These are phyloP conservation scores for Stemphylium vesicarium DNA, from an alignment of 2,329 filamentous ascomycete genomes.

Conservation along the genomic window DNA sequence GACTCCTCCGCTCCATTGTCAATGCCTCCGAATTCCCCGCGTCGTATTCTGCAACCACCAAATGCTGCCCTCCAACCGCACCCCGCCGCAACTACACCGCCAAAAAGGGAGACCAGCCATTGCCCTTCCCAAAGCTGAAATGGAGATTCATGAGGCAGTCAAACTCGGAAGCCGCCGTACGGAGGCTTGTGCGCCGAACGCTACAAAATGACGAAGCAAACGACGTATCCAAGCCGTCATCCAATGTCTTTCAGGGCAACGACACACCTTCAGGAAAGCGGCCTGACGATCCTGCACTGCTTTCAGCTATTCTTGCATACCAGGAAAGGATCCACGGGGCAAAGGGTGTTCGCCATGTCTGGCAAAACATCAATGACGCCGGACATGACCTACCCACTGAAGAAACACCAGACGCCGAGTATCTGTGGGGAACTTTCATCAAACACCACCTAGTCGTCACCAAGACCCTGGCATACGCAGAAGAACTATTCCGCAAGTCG, in stretches of 20 bases:
- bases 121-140: conserved; percentile 5
- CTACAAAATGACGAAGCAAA: conserved; percentile 15
- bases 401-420: conserved; percentile 47
- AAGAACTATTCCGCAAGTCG: conserved; percentile 49
- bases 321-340: conserved; percentile 51
- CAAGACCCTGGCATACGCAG: conserved; percentile 50
- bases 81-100: conserved; percentile 23
- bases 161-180: conserved; percentile 3
- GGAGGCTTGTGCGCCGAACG: conserved; percentile 14
- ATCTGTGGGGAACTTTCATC: conserved; percentile 56
- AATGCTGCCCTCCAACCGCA: conserved; percentile 23
- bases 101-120: background rate
- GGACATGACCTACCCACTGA: conserved; percentile 50
- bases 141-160: conserved; percentile 25
- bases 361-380: conserved; percentile 48
- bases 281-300: conserved; percentile 26
- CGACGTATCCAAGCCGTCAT: background rate
- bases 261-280: background rate
- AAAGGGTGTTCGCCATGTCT: conserved; percentile 53
- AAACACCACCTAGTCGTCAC: conserved; percentile 44
- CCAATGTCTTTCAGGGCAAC: background rate
- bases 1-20: conserved; percentile 47
- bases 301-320: conserved; percentile 52
- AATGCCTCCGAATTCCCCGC: conserved; percentile 29
- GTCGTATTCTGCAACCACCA: conserved; percentile 20